Base-by-base conservation (phyloP, 495 filamentous ascomycete species). In the Wilcoxina mikolae region DNA sequence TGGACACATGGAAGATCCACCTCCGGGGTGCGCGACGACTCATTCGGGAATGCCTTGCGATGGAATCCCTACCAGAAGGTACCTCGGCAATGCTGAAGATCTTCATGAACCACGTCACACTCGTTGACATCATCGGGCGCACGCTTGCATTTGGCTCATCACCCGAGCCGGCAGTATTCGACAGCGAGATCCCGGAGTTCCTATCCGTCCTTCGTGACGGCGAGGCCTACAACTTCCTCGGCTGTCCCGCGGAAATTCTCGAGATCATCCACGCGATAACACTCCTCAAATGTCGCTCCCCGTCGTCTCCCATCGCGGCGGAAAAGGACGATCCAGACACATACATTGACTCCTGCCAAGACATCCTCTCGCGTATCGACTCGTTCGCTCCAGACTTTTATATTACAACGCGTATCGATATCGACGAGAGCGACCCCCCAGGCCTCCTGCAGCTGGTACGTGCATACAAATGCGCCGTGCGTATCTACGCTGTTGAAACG, bases 1-100 rank as follows among this genome's bases (percentile, higher is more conserved):
- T 51, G 33, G 50, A 66, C 31, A 66, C 63, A 17, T 65, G 63
- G 63, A 66, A 65, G 54, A 59, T 66, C 26, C 63, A 65, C 41
- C 54, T 66, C 11, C 48, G 51, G 10, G 62, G 63, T 0, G 63
- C 63, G 27, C 31, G 62, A 26, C 55, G 62, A 10, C 31, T 66
- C 51, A 65, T 66, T 7, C 52, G 53, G 35, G 24, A 59, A 45
- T 57, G 58, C 10, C 59, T 55, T 10, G 59, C 56, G 11, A 59
- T 62, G 46, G 44, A 52, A 1, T 49, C 49, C 18, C 51, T 53
- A 20, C 62, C 28, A 25, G 63, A 52, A 10, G 53, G 50, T 35
- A 60, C 63, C 39, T 64, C 62, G 15, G 54, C 57, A 9, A 60
- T 63, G 52, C 41, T 65, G 20, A 50, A 51, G 0, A 55, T 65